Evolutionary conservation across 164 flowering plant genomes (phyloP).

Genomic region (Nymphaea colorata): DNA sequence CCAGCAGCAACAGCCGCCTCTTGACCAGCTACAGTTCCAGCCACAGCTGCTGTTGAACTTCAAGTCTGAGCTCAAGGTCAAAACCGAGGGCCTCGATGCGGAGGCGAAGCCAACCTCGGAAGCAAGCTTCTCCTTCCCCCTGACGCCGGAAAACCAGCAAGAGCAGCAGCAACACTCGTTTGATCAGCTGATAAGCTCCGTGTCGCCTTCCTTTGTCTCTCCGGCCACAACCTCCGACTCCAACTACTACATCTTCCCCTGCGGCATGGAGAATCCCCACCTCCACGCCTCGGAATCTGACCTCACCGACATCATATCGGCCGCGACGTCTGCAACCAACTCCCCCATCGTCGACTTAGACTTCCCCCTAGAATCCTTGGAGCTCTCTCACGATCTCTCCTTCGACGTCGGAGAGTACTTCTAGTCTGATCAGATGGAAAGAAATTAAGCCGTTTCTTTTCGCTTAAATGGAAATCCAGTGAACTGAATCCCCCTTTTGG

Average conservation of each 20-base stretch:
- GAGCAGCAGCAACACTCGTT: neutral
- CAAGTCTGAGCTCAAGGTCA: slow-evolving; percentile 18
- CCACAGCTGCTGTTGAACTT: slow-evolving; percentile 21
- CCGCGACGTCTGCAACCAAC: slow-evolving; percentile 41
- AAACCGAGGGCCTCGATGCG: slow-evolving; percentile 24
- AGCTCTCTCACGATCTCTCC: slow-evolving; percentile 30
- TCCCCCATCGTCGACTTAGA: slow-evolving; percentile 53
- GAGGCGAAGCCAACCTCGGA: slow-evolving; percentile 12
- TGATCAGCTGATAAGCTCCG: slow-evolving; percentile 10
- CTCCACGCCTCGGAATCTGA: slow-evolving; percentile 21
- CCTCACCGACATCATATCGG: slow-evolving; percentile 43
- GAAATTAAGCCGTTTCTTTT: too few species aligned
- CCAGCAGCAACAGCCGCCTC: slow-evolving; percentile 3
- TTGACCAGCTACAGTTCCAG: slow-evolving; percentile 7
- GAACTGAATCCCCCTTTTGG: too few species aligned
- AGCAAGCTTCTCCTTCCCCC: slow-evolving; percentile 28
- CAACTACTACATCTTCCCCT: slow-evolving; percentile 29
- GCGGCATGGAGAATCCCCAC: slow-evolving; percentile 19
- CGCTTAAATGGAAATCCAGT: too few species aligned
- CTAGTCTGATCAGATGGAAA: slow-evolving; percentile 7
- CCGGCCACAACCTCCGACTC: slow-evolving; percentile 51
- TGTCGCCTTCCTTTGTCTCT: slow-evolving; percentile 35
- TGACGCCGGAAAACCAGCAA: slow-evolving; percentile 11
- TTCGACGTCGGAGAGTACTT: slow-evolving; percentile 30
- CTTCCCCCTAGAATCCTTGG: slow-evolving; percentile 21